Percentiles rank a stretch among this genome's conserved stretches.
Conservation (phyloP, 2,329 filamentous ascomycete species). For the Beauveria sp. region DNA sequence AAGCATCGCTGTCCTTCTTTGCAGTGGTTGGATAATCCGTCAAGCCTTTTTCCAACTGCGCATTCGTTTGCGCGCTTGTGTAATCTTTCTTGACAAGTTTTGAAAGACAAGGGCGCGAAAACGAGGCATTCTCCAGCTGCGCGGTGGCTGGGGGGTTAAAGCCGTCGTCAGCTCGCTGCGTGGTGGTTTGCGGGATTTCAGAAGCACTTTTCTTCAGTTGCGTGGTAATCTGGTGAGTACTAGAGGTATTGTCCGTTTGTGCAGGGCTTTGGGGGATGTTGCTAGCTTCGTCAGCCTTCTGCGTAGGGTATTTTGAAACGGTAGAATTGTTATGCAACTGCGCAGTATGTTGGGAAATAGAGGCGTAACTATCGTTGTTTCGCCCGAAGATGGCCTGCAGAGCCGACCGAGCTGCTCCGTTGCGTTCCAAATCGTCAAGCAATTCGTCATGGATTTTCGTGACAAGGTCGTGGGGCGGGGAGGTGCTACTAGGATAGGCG, state of each 20-base stretch:
- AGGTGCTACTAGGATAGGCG: background rate
- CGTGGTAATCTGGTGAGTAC: no score
- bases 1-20: background rate
- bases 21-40: background rate
- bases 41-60: background rate
- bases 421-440: background rate
- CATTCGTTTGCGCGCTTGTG: background rate
- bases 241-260: background rate
- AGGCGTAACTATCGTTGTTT: background rate
- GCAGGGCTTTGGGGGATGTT: background rate
- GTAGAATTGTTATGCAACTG: background rate
- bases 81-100: background rate
- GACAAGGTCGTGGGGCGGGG: background rate
- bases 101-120: background rate
- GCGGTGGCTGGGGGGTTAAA: background rate
- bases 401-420: background rate
- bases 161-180: background rate
- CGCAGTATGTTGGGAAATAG: background rate
- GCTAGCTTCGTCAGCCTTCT: background rate
- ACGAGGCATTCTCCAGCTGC: background rate
- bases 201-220: background rate
- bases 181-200: background rate
- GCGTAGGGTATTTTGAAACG: background rate
- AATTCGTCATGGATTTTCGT: background rate
- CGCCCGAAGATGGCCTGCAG: constrained; percentile 1